phyloP scores from a whole-genome alignment of 2,329 filamentous ascomycete genomes.

The Neonectria punicea region DNA sequence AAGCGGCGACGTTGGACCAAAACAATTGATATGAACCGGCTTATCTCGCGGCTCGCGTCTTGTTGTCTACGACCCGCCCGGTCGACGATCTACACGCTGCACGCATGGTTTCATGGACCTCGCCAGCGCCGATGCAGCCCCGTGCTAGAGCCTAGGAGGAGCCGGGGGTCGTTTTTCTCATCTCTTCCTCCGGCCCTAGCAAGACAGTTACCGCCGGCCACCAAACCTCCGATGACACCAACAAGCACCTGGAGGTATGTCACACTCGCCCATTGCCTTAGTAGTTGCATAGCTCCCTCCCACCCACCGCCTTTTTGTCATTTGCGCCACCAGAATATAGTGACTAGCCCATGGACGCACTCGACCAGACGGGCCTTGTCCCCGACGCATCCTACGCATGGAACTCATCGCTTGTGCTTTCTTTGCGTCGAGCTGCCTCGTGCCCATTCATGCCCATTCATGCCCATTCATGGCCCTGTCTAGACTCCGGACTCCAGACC shows the following conservation, averaged over 20 bases:
- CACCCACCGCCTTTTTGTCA: conserved; percentile 11
- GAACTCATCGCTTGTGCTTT: background rate
- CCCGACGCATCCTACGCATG: background rate
- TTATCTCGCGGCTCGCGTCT: conserved; percentile 36
- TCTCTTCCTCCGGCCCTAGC: conserved; percentile 11
- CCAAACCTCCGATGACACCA: conserved; percentile 6
- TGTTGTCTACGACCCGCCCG: conserved; percentile 28
- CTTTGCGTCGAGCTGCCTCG: background rate
- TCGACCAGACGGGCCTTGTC: background rate
- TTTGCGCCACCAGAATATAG: background rate
- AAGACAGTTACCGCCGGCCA: conserved; percentile 19
- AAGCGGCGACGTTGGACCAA: conserved; percentile 1
- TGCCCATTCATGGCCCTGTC: conserved; percentile 13
- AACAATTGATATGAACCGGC: conserved; percentile 9
- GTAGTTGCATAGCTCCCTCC: background rate
- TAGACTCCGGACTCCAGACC: conserved; percentile 8
- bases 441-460: too few species aligned
- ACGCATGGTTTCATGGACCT: conserved; percentile 39
- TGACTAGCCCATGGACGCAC: background rate
- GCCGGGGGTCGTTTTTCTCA: conserved; percentile 13
- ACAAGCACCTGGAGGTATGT: background rate
- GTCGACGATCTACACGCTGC: conserved; percentile 36
- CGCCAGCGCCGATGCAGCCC: conserved; percentile 32
- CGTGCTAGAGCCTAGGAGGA: conserved; percentile 22
- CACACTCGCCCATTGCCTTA: background rate